Evolutionary conservation across 805 yeast species (phyloP).

Genomic region (Schwanniomyces yamadae): DNA sequence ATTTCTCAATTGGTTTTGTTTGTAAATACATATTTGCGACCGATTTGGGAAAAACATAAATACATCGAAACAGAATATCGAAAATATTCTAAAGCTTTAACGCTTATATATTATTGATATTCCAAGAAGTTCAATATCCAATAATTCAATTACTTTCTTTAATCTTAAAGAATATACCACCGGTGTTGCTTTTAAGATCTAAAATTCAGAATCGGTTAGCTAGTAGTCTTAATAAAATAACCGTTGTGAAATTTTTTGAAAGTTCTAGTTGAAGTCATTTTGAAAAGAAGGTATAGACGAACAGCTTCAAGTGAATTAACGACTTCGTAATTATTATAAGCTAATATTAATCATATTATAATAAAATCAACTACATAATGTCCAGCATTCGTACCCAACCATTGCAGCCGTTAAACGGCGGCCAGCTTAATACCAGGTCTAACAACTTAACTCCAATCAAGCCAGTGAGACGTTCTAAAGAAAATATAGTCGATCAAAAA

Average conservation of each 20-base stretch:
- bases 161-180: too few relatives aligned
- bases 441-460: slow-evolving; percentile 33
- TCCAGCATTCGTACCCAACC: slow-evolving; percentile 43
- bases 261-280: not conserved
- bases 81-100: slow-evolving; percentile 6
- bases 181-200: too few relatives aligned
- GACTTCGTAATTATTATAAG: not conserved
- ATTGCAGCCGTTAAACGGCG: slow-evolving; percentile 53
- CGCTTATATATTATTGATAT: slow-evolving; percentile 2
- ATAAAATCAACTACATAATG: slow-evolving; percentile 10
- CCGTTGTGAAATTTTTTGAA: too few relatives aligned
- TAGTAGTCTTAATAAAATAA: too few relatives aligned
- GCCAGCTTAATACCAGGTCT: slow-evolving; percentile 50
- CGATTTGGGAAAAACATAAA: slow-evolving; percentile 9
- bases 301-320: too few relatives aligned
- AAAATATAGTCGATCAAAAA: slow-evolving; percentile 23
- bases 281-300: too few relatives aligned
- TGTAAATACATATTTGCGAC: slow-evolving; percentile 11
- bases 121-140: too few relatives aligned
- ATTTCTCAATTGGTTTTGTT: slow-evolving; percentile 12
- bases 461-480: slow-evolving; percentile 23
- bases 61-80: slow-evolving; percentile 6
- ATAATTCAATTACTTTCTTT: too few relatives aligned
- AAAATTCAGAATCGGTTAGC: slow-evolving; percentile 2
- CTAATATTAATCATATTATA: not conserved